phyloP scores from a whole-genome alignment of 345 rosid genomes.

The Gossypium longicalyx region DNA sequence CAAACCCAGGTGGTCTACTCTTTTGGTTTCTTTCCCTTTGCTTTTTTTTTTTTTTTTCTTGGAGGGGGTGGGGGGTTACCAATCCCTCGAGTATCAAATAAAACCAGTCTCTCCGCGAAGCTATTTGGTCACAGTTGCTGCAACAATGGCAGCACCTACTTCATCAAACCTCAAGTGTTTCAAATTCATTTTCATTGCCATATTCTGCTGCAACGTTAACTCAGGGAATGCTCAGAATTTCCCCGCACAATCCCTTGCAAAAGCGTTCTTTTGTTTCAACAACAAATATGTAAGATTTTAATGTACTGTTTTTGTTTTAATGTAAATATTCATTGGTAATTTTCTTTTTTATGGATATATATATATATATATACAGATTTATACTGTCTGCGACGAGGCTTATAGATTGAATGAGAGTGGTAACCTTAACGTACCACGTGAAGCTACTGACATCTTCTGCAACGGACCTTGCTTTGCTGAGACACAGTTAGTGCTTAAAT shows the following conservation, averaged over 20 bases:
- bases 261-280: conserved; percentile 12
- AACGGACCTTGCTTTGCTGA: conserved; percentile 49
- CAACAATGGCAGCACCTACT: conserved; percentile 2
- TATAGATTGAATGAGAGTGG: conserved; percentile 47
- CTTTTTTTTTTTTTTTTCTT: too few relatives aligned
- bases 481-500: conserved; percentile 43
- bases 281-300: conserved; percentile 10
- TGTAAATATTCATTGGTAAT: neutral
- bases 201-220: neutral
- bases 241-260: neutral
- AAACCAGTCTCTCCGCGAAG: neutral
- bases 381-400: conserved; percentile 38
- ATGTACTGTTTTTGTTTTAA: too few relatives aligned
- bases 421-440: conserved; percentile 40
- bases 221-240: neutral
- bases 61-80: neutral
- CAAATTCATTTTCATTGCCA: neutral
- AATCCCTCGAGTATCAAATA: neutral
- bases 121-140: neutral
- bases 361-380: conserved; percentile 30
- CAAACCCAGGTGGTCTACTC: conserved; percentile 10
- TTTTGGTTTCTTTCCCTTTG: neutral
- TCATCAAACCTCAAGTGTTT: conserved; percentile 7
- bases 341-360: neutral
- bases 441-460: conserved; percentile 46